Evolutionary conservation across 2,329 filamentous ascomycete species (phyloP).

Genomic region (Colletotrichum lentis): DNA sequence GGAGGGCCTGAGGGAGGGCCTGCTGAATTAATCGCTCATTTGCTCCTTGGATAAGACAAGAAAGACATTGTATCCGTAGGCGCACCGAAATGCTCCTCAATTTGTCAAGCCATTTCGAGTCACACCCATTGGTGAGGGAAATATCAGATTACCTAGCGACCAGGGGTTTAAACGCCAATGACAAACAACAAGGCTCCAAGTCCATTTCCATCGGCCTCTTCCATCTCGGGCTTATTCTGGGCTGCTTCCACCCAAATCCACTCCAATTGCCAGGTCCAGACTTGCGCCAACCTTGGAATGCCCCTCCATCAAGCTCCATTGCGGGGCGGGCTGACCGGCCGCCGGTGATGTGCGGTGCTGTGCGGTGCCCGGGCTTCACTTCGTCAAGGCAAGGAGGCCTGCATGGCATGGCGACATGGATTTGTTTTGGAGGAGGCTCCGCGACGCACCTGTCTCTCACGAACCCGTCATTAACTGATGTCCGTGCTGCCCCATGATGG

Average conservation of each 20-base stretch:
- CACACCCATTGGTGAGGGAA: constrained; percentile 32
- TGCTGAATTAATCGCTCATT: constrained; percentile 31
- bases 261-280: constrained; percentile 27
- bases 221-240: constrained; percentile 38
- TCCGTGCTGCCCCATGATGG: neutral
- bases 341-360: neutral
- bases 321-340: constrained; percentile 27
- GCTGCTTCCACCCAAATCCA: constrained; percentile 34
- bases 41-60: neutral
- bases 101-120: constrained; percentile 21
- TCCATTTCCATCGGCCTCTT: constrained; percentile 12
- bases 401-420: neutral
- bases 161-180: constrained; percentile 29
- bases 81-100: neutral
- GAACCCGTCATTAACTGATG: neutral
- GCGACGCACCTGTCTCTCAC: neutral
- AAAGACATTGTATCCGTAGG: too few species aligned
- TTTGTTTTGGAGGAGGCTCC: constrained; percentile 18
- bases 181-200: constrained; percentile 31
- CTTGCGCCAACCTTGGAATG: constrained; percentile 23
- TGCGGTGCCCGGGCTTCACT: constrained; percentile 6
- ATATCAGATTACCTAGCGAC: constrained; percentile 21
- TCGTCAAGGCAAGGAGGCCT: neutral
- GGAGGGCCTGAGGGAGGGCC: neutral
- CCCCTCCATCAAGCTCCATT: constrained; percentile 29